phyloP scores from a whole-genome alignment of 768 basidiomycete genomes.

The Podaxis sp. region DNA sequence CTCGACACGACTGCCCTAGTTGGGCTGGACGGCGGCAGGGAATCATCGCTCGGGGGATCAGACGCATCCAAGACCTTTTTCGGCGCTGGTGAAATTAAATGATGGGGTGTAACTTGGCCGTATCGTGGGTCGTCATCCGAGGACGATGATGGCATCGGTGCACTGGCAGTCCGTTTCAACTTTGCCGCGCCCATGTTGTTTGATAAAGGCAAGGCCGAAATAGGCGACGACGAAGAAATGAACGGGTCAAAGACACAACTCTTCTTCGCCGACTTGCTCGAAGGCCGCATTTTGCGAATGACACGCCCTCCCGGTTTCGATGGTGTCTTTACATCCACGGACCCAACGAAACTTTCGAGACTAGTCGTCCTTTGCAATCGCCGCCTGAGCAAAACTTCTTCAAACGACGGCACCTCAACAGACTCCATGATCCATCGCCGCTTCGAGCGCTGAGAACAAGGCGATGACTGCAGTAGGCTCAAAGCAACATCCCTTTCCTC shows the following conservation, averaged over 20 bases:
- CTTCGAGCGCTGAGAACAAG: slow-evolving; percentile 22
- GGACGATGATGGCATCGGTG: slow-evolving; percentile 27
- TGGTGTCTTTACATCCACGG: background rate
- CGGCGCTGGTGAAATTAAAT: slow-evolving; percentile 59
- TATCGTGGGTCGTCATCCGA: slow-evolving; percentile 66
- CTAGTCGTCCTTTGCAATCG: slow-evolving; percentile 1
- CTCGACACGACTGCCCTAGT: slow-evolving; percentile 24
- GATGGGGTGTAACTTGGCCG: slow-evolving; percentile 70
- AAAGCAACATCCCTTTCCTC: slow-evolving; percentile 28
- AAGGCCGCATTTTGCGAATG: slow-evolving; percentile 8
- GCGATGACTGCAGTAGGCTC: slow-evolving; percentile 3
- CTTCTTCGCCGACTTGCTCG: slow-evolving; percentile 5
- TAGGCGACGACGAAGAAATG: slow-evolving; percentile 4
- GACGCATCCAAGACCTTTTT: slow-evolving; percentile 1
- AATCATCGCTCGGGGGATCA: slow-evolving; percentile 24
- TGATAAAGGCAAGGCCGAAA: background rate
- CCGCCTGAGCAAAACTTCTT: slow-evolving; percentile 1
- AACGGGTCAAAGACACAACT: slow-evolving; percentile 1
- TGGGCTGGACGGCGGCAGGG: slow-evolving; percentile 23
- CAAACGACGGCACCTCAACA: slow-evolving; percentile 25
- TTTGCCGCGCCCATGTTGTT: background rate
- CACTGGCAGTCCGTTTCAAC: slow-evolving; percentile 15
- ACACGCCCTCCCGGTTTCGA: slow-evolving; percentile 6
- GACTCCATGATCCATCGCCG: slow-evolving; percentile 50
- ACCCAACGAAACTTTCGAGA: background rate